Base-by-base conservation (phyloP, 2,329 filamentous ascomycete genomes). In the Aspergillus quadricinctus region DNA sequence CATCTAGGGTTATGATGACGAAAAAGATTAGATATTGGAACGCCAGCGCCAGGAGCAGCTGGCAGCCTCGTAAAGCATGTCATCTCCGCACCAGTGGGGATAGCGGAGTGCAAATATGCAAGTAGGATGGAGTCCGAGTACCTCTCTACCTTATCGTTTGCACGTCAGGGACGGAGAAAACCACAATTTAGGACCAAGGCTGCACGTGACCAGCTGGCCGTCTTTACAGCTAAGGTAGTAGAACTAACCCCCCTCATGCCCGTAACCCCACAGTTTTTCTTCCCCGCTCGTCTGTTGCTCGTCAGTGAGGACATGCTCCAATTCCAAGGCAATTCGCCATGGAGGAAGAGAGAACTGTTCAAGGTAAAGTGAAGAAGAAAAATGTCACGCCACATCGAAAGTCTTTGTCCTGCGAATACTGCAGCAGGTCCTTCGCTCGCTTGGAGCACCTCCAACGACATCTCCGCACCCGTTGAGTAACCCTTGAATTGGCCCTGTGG, bases 361-460 rank as follows among this genome's bases (percentile, higher is more conserved):
- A 67, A 37, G 68, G 65, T 27, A 75, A 74, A 61, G 65, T 71
- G 37, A 75, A 72, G 67, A 77, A 76, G 69, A 77, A 77, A 64
- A 62, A 62, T 53, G 63, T 71, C 46, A 59, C 70, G 43, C 64
- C 72, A 51, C 74, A 77, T 65, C 73, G 75, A 57, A 79, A 78
- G 65, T 78, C 77, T 11, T 64, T 79, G 46, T 75, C 75, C 27
- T 79, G 77, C 64, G 76, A 78, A 66, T 78, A 78, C 61, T 79
- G 77, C 66, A 77, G 75, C 63, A 68, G 77, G 60, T 73, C 76
- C 41, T 79, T 79, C 66, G 77, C 76, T 54, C 75, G 77, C 51
- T 65, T 79, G 60, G 77, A 79, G 68, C 77, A 79, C 71, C 76
- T 79, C 66, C 77, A 79, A 73, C 73, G 77, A 63, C 77, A 79